Evolutionary conservation across 805 yeast species (phyloP).

Genomic region (Starmerella davenportii): DNA sequence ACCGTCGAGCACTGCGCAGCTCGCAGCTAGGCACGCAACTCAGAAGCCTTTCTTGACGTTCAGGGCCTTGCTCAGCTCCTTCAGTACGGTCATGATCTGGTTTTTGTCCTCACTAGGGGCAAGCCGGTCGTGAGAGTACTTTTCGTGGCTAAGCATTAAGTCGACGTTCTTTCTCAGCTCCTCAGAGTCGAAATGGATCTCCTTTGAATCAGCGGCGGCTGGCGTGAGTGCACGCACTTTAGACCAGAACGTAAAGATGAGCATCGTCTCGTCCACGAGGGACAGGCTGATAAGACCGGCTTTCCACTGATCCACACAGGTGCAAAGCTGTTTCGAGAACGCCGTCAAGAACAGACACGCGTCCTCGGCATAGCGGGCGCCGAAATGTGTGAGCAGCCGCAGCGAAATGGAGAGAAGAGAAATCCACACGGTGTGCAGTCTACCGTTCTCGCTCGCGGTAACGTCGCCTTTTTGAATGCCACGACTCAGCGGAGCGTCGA

Average conservation of each 20-base stretch:
- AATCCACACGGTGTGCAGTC: constrained; percentile 67
- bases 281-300: constrained; percentile 32
- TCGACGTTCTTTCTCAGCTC: constrained; percentile 43
- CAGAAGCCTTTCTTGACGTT: background rate
- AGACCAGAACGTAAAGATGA: constrained; percentile 46
- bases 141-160: constrained; percentile 71
- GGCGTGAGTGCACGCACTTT: constrained; percentile 24
- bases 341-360: constrained; percentile 41
- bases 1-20: too few relatives aligned
- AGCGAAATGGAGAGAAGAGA: constrained; percentile 51
- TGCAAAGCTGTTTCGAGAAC: constrained; percentile 48
- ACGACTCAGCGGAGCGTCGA: constrained; percentile 57
- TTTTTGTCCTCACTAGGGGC: constrained; percentile 1
- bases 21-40: too few relatives aligned
- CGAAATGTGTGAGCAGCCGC: constrained; percentile 42
- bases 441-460: constrained; percentile 33
- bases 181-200: constrained; percentile 26
- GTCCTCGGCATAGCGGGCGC: constrained; percentile 46
- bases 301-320: constrained; percentile 53
- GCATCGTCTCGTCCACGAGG: constrained; percentile 44
- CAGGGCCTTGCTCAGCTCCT: constrained; percentile 3
- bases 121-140: constrained; percentile 32
- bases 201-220: constrained; percentile 2
- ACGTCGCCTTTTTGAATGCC: constrained; percentile 50
- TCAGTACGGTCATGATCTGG: constrained; percentile 4